Base-by-base conservation (phyloP, 192 early-diverging fungal genomes). In the Gaertneriomyces semiglobifer region DNA sequence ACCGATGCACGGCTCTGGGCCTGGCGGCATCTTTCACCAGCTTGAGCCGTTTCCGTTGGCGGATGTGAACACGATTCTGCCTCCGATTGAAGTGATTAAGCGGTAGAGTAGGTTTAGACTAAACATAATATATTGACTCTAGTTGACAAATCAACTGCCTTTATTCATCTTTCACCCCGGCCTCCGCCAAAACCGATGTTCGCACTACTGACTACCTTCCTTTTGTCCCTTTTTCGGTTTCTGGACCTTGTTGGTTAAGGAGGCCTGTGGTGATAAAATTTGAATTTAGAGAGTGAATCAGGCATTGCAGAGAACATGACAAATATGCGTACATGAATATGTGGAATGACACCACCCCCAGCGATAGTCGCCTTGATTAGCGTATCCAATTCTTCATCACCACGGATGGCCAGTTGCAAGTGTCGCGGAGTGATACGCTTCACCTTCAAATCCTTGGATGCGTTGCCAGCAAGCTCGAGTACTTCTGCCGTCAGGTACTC, bases 401-500 rank as follows among this genome's bases (percentile, higher is more conserved):
- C 91, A 52, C 93, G 86, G 71, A 95, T 95, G 53, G 93, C 93
- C 12, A 95, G 75, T 72, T 95, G 93, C 72, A 95, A 70, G 73
- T 95, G 93, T 63, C 93, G 79, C 39, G 93, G 93, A 25, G 88
- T 90, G 63, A 95, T 95, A 61, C 93, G 82, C 78, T 93, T 95
- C 52, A 91, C 89, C 71, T 93, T 93, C 19, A 93, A 74, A 63
- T 95, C 93, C 69, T 90, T 92, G 46, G 92, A 88, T 5, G 93
- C 93, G 77, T 95, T 95, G 19, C 93, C 93, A 52, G 93, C 92
- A 65, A 95, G 84, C 76, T 95, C 93, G 40, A 95, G 80, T 4
- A 95, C 90, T 79, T 95, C 93, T 9, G 93, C 93, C 18, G 91
- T 91, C 52, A 95, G 79, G 75, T 95, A 95, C 81, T 95, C 93